Evolutionary conservation across 768 basidiomycete genomes (phyloP), one percentile per base, ranked within the genome.

Genomic region (Leccinum arenicola): DNA sequence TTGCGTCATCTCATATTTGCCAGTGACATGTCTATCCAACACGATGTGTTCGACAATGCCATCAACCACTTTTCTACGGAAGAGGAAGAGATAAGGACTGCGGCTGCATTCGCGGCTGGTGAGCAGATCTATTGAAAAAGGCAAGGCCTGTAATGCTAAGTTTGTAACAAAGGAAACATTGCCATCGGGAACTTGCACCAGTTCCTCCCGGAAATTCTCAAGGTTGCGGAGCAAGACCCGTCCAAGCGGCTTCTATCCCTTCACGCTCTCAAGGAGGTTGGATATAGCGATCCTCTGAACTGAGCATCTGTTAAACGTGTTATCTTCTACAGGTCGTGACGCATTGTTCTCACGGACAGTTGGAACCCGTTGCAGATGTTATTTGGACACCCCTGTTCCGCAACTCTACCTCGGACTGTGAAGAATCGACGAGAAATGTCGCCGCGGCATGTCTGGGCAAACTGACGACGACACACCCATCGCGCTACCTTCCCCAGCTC

Each of bases 391-490:
- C 96, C 4, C 81, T 99, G 14, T 96, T 98, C 70, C 85, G 91
- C 66, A 90, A 94, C 70, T 94, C 93, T 11, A 89, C 92, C 60
- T 70, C 70, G 3, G 88, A 86, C 61, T 83, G 90, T 15, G 96
- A 96, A 61, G 96, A 98, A 74, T 90, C 89, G 8, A 90, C 93
- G 1, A 80, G 95, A 52, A 98, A 97, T 69, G 93, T 98, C 38
- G 93, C 95, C 25, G 95, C 97, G 50, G 95, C 96, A 3, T 98
- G 95, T 70, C 82, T 99, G 17, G 97, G 97, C 35, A 97, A 98
- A 73, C 80, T 99, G 31, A 95, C 95, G 0, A 92, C 91, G 0
- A 91, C 93, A 1, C 90, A 95, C 58, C 95, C 97, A 4, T 85
- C 88, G 0, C 87, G 86, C 65, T 99, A 96, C 72, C 80, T 98